Evolutionary conservation across 805 yeast species (phyloP).

Genomic region (Saccharomycopsis lassenensis): DNA sequence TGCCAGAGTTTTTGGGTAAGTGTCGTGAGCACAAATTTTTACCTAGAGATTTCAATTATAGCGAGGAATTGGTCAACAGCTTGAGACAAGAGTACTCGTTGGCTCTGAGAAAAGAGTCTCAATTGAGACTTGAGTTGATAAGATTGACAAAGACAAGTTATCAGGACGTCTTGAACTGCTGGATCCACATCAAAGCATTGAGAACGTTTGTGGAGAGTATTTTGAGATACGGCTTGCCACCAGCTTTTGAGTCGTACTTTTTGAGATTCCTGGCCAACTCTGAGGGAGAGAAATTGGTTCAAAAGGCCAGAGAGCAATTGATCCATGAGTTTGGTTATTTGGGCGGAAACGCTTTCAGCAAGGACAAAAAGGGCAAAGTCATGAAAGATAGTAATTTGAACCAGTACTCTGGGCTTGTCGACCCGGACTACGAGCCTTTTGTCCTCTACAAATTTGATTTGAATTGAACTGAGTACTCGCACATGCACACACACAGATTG

Average conservation of each 20-base stretch:
- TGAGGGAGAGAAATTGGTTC: slow-evolving; percentile 31
- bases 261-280: slow-evolving; percentile 36
- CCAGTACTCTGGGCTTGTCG: slow-evolving; percentile 88
- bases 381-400: slow-evolving; percentile 55
- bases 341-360: slow-evolving; percentile 79
- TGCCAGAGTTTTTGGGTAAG: slow-evolving; percentile 53
- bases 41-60: slow-evolving; percentile 85
- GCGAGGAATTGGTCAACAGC: slow-evolving; percentile 62
- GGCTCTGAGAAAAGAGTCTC: slow-evolving; percentile 64
- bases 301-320: slow-evolving; percentile 58
- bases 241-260: slow-evolving; percentile 56
- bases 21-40: slow-evolving; percentile 82
- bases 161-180: slow-evolving; percentile 69
- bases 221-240: slow-evolving; percentile 93
- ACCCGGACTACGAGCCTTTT: slow-evolving; percentile 93
- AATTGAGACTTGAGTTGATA: slow-evolving; percentile 62
- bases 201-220: slow-evolving; percentile 89
- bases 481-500: no score
- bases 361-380: slow-evolving; percentile 55
- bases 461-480: slow-evolving; percentile 19
- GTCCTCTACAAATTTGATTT: slow-evolving; percentile 60
- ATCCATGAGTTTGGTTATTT: slow-evolving; percentile 73
- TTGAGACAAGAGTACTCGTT: slow-evolving; percentile 70
- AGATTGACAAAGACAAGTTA: slow-evolving; percentile 86
- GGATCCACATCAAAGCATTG: slow-evolving; percentile 85